Evolutionary conservation across 2,329 filamentous ascomycete genomes (phyloP).

Genomic region (Calonectria leucothoes): DNA sequence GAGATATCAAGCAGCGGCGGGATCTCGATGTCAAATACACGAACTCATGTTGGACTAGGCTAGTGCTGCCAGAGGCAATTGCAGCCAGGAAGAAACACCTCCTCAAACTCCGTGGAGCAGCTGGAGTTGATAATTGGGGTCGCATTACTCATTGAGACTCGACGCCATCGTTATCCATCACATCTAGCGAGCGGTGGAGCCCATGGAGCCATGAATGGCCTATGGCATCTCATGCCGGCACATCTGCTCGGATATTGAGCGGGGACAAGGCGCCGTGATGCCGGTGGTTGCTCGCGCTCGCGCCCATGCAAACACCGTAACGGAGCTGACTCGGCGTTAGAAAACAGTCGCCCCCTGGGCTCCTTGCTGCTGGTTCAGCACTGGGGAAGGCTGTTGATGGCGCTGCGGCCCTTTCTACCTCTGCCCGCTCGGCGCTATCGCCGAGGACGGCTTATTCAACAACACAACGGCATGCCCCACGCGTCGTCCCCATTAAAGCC

Average conservation of each 20-base stretch:
- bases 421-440: neutral
- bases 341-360: neutral
- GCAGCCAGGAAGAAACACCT: neutral
- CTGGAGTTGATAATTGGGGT: neutral
- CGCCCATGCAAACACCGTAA: constrained; percentile 3
- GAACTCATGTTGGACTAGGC: neutral
- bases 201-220: neutral
- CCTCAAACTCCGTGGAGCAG: constrained; percentile 18
- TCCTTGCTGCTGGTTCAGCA: neutral
- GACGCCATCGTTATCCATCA: neutral
- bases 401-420: neutral
- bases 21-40: constrained; percentile 17
- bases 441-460: constrained; percentile 4
- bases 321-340: constrained; percentile 18
- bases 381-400: neutral
- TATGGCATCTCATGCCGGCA: neutral
- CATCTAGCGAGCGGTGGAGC: neutral
- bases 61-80: neutral
- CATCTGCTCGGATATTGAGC: constrained; percentile 16
- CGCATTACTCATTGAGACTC: constrained; percentile 20
- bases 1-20: neutral
- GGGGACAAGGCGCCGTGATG: neutral
- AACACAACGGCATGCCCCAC: no score
- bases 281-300: constrained; percentile 6
- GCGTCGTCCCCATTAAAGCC: neutral